Percentiles rank a stretch among this genome's conserved stretches.
These are phyloP conservation scores for Pigoraptor vietnamica DNA, from an alignment of 78 protist genomes.

Conservation along the genomic window DNA sequence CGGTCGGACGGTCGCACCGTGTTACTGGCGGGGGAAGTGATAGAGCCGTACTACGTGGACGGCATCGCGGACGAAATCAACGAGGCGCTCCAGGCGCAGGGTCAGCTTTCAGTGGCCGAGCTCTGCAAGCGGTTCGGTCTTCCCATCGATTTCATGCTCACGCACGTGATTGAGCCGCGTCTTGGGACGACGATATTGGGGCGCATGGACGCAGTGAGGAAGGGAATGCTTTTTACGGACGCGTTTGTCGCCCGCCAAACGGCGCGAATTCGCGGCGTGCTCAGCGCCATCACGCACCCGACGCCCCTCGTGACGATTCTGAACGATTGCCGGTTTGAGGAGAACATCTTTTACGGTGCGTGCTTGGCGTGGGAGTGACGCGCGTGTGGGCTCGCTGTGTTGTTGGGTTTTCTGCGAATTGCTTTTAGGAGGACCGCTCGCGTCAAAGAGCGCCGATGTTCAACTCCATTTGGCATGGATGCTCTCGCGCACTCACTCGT, in stretches of 20 bases:
- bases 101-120: conserved; percentile 41
- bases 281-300: background rate
- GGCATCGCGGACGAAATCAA: conserved; percentile 52
- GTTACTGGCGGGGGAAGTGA: conserved; percentile 37
- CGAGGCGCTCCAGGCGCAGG: conserved; percentile 39
- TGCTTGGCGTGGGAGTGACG: too few relatives aligned
- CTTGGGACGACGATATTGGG: conserved; percentile 20
- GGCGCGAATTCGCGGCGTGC: background rate
- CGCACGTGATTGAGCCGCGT: conserved; percentile 10
- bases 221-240: background rate
- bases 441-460: too few relatives aligned
- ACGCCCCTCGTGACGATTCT: background rate
- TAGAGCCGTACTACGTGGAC: conserved; percentile 47
- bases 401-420: background rate
- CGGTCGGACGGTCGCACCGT: conserved; percentile 11
- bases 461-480: too few relatives aligned
- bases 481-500: too few relatives aligned
- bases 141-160: conserved; percentile 23
- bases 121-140: conserved; percentile 29
- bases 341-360: background rate
- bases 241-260: background rate
- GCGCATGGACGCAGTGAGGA: background rate
- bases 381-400: too few relatives aligned
- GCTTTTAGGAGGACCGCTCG: background rate
- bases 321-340: background rate